Base-by-base conservation (phyloP, 208 protist species). In the Naegleria fowleri region DNA sequence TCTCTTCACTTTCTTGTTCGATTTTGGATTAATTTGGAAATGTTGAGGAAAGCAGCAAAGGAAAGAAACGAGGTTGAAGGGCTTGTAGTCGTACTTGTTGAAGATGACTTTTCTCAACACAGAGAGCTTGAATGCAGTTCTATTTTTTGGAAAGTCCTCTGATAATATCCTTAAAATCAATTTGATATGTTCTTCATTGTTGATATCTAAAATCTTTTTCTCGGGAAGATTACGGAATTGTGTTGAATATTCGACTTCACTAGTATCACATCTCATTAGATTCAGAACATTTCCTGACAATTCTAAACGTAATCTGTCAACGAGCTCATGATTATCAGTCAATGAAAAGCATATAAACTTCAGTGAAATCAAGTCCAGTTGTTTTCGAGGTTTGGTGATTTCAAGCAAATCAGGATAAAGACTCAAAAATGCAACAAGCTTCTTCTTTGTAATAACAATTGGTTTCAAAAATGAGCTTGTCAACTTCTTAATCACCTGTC, bases 121-220 rank as follows among this genome's bases (percentile, higher is more conserved):
- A 9, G 25, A 36, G 9, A 79, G 7, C 29, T 79, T 79, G 29
- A 36, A 79, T 15, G 67, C 19, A 33, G 29, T 36, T 36, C 25
- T 29, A 13, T 33, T 9, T 79, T 36, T 36, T 79, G 67, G 67
- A 79, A 79, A 79, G 19, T 25, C 13, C 6, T 29, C 29, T 36
- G 16, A 36, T 25, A 79, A 5, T 36, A 79, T 79, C 6, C 36
- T 79, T 11, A 79, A 33, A 19, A 79, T 36, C n/a, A n/a, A 36
- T 36, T 79, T 79, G 16, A 79, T 36, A 79, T 79, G 67, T 79
- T 79, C 67, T 79, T 79, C 67, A 36, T 79, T 79, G n/a, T 36
- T 36, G 0, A 33, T 9, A 36, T 79, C 29, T 79, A 79, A 33
- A 36, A n/a, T 79, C 7, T 13, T 79, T 79, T 79, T 79, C 36